Conservation (phyloP, 768 basidiomycete genomes). For the Trametopsis cervina region DNA sequence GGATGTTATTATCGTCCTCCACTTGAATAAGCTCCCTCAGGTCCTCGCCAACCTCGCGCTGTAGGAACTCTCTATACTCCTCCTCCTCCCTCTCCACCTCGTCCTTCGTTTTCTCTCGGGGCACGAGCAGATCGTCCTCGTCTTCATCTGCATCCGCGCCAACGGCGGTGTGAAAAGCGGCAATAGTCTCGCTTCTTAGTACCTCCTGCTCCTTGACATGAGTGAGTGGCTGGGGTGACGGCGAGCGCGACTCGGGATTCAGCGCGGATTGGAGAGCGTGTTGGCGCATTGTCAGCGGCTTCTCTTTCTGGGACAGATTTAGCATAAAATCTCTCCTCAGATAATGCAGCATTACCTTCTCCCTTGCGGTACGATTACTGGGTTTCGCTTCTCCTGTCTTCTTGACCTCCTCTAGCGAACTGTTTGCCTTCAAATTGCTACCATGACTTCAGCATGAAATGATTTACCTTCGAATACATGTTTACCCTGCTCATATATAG, state of each 20-base stretch:
- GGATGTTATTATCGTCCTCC: constrained; percentile 25
- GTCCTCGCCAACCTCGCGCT: constrained; percentile 76
- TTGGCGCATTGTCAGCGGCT: constrained; percentile 71
- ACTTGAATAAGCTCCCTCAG: constrained; percentile 61
- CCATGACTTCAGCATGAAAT: neutral
- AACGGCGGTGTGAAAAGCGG: constrained; percentile 62
- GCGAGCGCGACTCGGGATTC: constrained; percentile 43
- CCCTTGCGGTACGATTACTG: constrained; percentile 20
- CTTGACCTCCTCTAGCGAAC: constrained; percentile 54
- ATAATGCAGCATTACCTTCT: no score
- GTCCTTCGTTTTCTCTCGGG: constrained; percentile 70
- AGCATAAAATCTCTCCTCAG: no score
- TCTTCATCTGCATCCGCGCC: constrained; percentile 29
- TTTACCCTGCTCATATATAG: constrained; percentile 68
- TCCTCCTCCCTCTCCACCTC: constrained; percentile 75
- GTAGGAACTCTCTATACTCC: constrained; percentile 77
- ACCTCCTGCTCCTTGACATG: constrained; percentile 72
- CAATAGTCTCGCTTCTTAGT: constrained; percentile 76
- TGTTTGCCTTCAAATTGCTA: neutral
- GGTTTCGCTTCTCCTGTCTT: constrained; percentile 33
- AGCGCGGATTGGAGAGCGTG: constrained; percentile 61
- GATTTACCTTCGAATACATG: constrained; percentile 74
- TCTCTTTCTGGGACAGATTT: constrained; percentile 41
- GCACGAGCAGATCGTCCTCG: constrained; percentile 64
- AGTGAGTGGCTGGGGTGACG: constrained; percentile 45